Evolutionary conservation across 345 rosid species (phyloP).

Genomic region (Eucalyptus victrix): DNA sequence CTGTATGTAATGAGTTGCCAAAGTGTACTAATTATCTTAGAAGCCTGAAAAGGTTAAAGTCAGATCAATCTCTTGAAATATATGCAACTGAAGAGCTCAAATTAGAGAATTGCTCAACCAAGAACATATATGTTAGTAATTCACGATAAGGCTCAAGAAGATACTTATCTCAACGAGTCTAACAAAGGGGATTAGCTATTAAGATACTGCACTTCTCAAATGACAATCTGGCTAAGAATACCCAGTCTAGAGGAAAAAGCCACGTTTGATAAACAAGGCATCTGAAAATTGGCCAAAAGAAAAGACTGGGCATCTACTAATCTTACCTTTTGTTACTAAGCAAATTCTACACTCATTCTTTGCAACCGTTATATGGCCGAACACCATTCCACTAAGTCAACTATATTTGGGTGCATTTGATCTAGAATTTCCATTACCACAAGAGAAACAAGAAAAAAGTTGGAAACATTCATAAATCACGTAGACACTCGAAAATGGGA

Average conservation of each 20-base stretch:
- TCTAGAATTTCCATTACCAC: not conserved
- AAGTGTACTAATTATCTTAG: not conserved
- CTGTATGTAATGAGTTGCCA: not conserved
- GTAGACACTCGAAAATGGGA: not conserved
- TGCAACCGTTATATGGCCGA: not conserved
- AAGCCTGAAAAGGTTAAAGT: not conserved
- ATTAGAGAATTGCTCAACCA: not conserved
- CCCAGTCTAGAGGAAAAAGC: not conserved
- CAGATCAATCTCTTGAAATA: not conserved
- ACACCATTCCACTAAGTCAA: not conserved
- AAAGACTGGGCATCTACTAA: not conserved
- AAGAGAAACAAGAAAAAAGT: not conserved
- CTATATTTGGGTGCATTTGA: not conserved
- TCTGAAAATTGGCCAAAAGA: not conserved
- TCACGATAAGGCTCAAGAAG: not conserved
- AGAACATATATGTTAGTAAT: not conserved
- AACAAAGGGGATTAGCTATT: not conserved
- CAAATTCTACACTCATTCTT: not conserved
- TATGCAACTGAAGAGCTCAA: not conserved
- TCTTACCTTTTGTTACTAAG: fast-evolving
- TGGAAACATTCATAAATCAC: not conserved
- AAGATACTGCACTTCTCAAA: not conserved
- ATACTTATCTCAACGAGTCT: not conserved
- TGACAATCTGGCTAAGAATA: not conserved
- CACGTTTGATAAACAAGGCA: not conserved